A percentile compares a stretch with the other conserved stretches of the same genome.
phyloP scores from a whole-genome alignment of 148 eudicot species.

The Amaranthus cruentus region DNA sequence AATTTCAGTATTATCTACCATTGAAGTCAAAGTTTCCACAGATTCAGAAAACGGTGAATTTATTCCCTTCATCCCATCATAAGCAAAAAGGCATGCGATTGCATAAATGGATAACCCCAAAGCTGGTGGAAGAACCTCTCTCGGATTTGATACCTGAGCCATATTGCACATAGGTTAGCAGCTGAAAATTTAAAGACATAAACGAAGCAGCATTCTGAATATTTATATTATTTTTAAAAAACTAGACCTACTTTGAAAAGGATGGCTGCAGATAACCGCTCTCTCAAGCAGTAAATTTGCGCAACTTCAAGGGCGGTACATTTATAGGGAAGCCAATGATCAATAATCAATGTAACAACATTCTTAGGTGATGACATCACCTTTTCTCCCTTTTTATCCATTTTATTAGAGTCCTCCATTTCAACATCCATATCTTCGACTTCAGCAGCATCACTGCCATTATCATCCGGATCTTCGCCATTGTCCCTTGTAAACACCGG shows the following conservation, averaged over 20 bases:
- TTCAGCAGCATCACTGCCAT: conserved; percentile 28
- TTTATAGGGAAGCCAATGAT: conserved; percentile 75
- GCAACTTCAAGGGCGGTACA: conserved; percentile 87
- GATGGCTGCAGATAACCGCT: conserved; percentile 75
- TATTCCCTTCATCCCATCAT: conserved; percentile 61
- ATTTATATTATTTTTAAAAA: no score
- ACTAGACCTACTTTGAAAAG: conserved; percentile 54
- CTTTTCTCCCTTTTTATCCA: conserved; percentile 33
- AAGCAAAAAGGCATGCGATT: conserved; percentile 52
- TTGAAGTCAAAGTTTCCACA: conserved; percentile 45
- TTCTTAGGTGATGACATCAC: conserved; percentile 76
- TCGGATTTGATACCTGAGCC: conserved; percentile 56
- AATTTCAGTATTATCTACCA: conserved; percentile 48
- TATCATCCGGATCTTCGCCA: conserved; percentile 30
- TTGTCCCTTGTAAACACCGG: conserved; percentile 31
- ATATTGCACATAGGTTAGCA: conserved; percentile 4
- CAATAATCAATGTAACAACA: conserved; percentile 61
- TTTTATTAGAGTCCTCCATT: conserved; percentile 21
- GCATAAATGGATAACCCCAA: conserved; percentile 63
- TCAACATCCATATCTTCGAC: conserved; percentile 37
- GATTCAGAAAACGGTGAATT: conserved; percentile 26
- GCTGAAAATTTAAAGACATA: background rate
- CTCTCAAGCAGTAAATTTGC: conserved; percentile 90
- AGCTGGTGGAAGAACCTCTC: conserved; percentile 48
- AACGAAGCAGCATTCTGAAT: background rate